Percentiles rank a stretch among this genome's conserved stretches.
Evolutionary conservation across 345 rosid genomes (phyloP).

Genomic region (Hibiscus mutabilis): DNA sequence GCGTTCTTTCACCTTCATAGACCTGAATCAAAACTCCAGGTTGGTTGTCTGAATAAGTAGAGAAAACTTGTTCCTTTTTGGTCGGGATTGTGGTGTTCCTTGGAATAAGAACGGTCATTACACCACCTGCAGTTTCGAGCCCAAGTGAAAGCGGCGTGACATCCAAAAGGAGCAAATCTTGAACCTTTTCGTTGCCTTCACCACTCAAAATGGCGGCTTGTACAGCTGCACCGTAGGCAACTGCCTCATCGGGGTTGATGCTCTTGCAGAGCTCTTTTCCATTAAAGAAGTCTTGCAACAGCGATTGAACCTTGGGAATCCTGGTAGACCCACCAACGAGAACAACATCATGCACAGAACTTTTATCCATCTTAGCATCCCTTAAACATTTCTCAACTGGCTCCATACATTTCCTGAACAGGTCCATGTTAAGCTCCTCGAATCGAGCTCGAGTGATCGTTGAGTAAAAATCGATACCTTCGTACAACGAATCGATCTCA

Average conservation of each 20-base stretch:
- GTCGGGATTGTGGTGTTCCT: background rate
- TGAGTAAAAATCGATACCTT: background rate
- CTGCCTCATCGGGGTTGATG: slow-evolving; percentile 18
- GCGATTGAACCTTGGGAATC: slow-evolving; percentile 47
- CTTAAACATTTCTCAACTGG: slow-evolving; percentile 55
- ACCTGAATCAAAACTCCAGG: background rate
- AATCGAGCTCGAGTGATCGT: slow-evolving; percentile 15
- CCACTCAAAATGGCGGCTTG: background rate
- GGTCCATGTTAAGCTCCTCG: slow-evolving; percentile 45
- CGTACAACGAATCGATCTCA: background rate
- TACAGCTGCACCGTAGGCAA: background rate
- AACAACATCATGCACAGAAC: background rate
- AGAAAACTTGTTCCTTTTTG: background rate
- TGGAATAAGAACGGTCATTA: background rate
- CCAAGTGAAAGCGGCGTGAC: background rate
- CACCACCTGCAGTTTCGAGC: background rate
- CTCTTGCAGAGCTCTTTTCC: slow-evolving; percentile 59
- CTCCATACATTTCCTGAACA: slow-evolving; percentile 54
- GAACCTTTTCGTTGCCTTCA: background rate
- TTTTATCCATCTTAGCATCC: slow-evolving; percentile 35
- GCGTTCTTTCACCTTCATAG: background rate
- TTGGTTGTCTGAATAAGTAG: background rate
- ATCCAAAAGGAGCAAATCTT: background rate
- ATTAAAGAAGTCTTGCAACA: slow-evolving; percentile 47
- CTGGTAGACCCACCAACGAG: background rate